Evolutionary conservation across 148 eudicot genomes (phyloP).

Genomic region (Nyssa sinensis): DNA sequence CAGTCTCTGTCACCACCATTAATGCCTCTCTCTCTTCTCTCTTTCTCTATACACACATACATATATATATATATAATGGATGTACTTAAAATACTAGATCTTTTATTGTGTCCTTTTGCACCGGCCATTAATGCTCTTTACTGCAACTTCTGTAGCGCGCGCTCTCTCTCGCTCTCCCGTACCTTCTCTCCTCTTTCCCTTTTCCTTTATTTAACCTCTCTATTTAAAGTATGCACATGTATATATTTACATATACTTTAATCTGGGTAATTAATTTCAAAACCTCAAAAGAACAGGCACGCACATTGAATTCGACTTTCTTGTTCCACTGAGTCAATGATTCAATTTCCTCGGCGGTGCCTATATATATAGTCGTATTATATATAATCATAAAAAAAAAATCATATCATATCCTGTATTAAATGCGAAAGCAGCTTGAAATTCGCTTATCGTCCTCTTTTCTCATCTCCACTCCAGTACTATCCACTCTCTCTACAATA

Average conservation of each 20-base stretch:
- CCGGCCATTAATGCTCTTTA: constrained; percentile 5
- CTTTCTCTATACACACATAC: neutral
- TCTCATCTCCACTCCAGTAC: neutral
- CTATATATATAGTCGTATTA: neutral
- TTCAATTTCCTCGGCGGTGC: constrained; percentile 9
- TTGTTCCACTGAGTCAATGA: constrained; percentile 12
- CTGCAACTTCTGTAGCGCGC: neutral
- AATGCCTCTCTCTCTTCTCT: neutral
- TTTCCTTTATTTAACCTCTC: neutral
- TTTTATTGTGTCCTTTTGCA: constrained; percentile 1
- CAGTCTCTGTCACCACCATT: neutral
- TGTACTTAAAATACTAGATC: too few species aligned
- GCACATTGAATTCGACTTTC: constrained; percentile 16
- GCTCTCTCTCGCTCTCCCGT: neutral
- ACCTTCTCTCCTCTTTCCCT: neutral
- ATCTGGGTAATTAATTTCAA: constrained; percentile 8
- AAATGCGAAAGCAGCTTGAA: neutral
- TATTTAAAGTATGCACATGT: neutral
- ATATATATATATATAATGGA: too few species aligned
- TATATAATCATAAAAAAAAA: neutral
- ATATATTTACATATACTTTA: neutral
- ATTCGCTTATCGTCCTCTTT: neutral
- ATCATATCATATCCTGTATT: neutral
- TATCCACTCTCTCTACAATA: neutral
- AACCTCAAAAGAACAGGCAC: constrained; percentile 14